A percentile compares a stretch with the other conserved stretches of the same genome.
phyloP scores from a whole-genome alignment of 768 basidiomycete species.

The Agaricus sinodeliciosus region DNA sequence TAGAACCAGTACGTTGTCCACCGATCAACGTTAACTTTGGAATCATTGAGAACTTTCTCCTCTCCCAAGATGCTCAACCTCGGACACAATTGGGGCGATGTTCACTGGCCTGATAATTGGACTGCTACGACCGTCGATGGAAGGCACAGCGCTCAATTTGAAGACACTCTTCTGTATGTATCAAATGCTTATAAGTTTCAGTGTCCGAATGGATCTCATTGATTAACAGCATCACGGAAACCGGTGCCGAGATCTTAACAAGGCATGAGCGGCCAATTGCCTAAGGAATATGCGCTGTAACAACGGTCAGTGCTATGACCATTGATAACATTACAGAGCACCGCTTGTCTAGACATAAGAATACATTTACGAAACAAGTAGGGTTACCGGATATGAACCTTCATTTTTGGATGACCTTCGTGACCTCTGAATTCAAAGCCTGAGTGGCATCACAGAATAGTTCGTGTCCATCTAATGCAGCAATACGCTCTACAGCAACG shows the following conservation, averaged over 20 bases:
- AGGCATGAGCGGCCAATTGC: background rate
- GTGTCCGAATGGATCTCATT: background rate
- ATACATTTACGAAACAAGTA: background rate
- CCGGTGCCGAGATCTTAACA: slow-evolving; percentile 84
- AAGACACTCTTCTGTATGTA: slow-evolving; percentile 90
- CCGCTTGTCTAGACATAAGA: background rate
- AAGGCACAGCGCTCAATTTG: slow-evolving; percentile 90
- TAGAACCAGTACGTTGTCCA: slow-evolving; percentile 54
- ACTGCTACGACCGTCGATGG: slow-evolving; percentile 92
- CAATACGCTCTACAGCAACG: slow-evolving; percentile 58
- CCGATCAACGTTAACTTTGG: slow-evolving; percentile 4
- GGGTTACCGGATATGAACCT: background rate
- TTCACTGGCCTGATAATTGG: slow-evolving; percentile 95
- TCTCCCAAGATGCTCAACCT: slow-evolving; percentile 81
- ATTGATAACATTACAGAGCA: background rate
- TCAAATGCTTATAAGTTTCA: background rate
- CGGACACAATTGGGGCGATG: slow-evolving; percentile 66
- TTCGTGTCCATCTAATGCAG: slow-evolving; percentile 48
- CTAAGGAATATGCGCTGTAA: background rate
- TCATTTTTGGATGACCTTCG: slow-evolving; percentile 15
- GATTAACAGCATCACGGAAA: slow-evolving; percentile 74
- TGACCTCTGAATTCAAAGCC: slow-evolving; percentile 59
- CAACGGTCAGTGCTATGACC: background rate
- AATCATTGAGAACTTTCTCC: slow-evolving; percentile 5
- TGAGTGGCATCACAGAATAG: slow-evolving; percentile 59